phyloP scores from a whole-genome alignment of 2,329 filamentous ascomycete genomes.

The Arachnomyces sp. region DNA sequence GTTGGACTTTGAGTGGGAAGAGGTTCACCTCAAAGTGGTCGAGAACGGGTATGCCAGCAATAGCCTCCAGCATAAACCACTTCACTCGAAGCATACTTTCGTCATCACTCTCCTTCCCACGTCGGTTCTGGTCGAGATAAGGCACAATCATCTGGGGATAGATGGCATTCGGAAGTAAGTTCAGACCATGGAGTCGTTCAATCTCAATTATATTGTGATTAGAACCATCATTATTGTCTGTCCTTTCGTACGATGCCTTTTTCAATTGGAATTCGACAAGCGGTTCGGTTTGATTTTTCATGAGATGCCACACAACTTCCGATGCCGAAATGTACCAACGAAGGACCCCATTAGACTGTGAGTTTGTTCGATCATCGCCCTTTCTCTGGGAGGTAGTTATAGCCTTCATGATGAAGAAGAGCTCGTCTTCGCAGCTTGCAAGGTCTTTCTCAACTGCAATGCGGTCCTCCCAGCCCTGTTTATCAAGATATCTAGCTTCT shows the following conservation, averaged over 20 bases:
- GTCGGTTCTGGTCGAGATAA: conserved; percentile 63
- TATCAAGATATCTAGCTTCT: conserved; percentile 78
- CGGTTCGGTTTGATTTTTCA: conserved; percentile 77
- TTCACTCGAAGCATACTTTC: conserved; percentile 89
- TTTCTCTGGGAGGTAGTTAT: conserved; percentile 94
- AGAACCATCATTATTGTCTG: conserved; percentile 93
- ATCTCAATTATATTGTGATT: conserved; percentile 90
- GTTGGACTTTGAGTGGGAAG: conserved; percentile 85
- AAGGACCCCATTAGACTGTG: conserved; percentile 69
- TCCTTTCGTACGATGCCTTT: conserved; percentile 86
- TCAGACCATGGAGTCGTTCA: conserved; percentile 78
- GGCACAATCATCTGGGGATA: conserved; percentile 96
- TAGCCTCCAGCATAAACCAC: conserved; percentile 97
- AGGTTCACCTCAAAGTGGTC: conserved; percentile 94
- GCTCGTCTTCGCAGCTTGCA: conserved; percentile 82
- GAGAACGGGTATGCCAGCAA: conserved; percentile 94
- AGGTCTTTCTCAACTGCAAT: conserved; percentile 84
- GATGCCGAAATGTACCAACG: conserved; percentile 90
- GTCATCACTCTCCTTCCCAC: conserved; percentile 45
- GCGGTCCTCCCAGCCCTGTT: conserved; percentile 84
- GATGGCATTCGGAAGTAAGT: conserved; percentile 79
- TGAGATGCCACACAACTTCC: conserved; percentile 95
- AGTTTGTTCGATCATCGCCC: conserved; percentile 60
- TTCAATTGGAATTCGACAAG: conserved; percentile 88
- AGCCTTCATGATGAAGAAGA: conserved; percentile 99